These are phyloP conservation scores for Thielaviopsis ethacetica DNA, from an alignment of 2,329 filamentous ascomycete genomes.

Conservation along the genomic window DNA sequence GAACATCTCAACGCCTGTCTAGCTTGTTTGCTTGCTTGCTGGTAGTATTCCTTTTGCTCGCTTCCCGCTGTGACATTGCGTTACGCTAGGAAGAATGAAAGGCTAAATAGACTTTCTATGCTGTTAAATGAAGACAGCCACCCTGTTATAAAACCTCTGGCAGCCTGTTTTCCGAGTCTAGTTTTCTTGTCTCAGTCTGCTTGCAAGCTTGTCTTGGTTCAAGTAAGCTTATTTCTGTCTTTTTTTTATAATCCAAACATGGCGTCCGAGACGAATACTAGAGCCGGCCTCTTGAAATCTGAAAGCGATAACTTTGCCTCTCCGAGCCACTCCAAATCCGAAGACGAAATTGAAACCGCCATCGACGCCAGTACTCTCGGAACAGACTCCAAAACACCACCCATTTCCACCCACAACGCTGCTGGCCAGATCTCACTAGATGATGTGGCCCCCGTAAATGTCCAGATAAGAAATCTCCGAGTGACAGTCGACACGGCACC, in stretches of 20 bases:
- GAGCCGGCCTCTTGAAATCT: neutral
- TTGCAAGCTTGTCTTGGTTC: too few species aligned
- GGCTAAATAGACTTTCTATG: too few species aligned
- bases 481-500: conserved; percentile 44
- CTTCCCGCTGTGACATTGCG: too few species aligned
- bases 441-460: conserved; percentile 38
- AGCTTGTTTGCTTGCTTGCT: too few species aligned
- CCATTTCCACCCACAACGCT: neutral
- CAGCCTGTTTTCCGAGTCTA: too few species aligned
- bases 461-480: conserved; percentile 35
- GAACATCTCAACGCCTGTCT: too few species aligned
- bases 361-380: neutral
- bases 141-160: too few species aligned
- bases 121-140: too few species aligned
- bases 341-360: neutral
- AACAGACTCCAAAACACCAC: neutral
- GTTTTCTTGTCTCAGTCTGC: too few species aligned
- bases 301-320: neutral
- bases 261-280: neutral
- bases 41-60: too few species aligned
- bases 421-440: conserved; percentile 23
- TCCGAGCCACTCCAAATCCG: neutral
- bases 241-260: neutral
- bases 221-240: neutral
- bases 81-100: too few species aligned